Conservation (phyloP, 2,329 filamentous ascomycete species). For the Purpureocillium lavendulum region DNA sequence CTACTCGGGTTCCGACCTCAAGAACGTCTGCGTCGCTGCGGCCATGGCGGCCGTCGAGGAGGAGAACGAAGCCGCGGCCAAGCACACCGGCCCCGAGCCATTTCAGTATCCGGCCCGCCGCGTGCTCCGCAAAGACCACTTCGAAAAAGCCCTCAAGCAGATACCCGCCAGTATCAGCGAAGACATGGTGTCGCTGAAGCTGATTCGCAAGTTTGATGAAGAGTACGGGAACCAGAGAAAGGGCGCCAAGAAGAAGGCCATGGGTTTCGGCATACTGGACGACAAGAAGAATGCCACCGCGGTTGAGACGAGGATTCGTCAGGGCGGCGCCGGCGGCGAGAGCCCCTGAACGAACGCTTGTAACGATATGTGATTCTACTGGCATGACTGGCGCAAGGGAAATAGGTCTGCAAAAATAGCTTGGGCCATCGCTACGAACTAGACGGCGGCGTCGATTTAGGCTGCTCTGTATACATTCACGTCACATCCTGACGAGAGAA, state of each 20-base stretch:
- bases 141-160: constrained; percentile 76
- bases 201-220: constrained; percentile 92
- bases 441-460: too few relatives aligned
- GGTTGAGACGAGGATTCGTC: constrained; percentile 36
- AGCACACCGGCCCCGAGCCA: constrained; percentile 29
- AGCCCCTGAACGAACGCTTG: too few relatives aligned
- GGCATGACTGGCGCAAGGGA: too few relatives aligned
- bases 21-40: constrained; percentile 73
- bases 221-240: constrained; percentile 79
- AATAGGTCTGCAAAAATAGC: too few relatives aligned
- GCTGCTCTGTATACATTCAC: too few relatives aligned
- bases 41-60: constrained; percentile 73
- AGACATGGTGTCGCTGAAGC: constrained; percentile 79
- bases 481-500: too few relatives aligned
- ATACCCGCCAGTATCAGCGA: constrained; percentile 90
- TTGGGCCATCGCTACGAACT: too few relatives aligned
- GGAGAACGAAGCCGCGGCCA: constrained; percentile 42
- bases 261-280: constrained; percentile 49
- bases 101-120: constrained; percentile 54
- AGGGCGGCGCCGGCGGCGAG: not conserved
- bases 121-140: constrained; percentile 58
- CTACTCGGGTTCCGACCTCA: constrained; percentile 77
- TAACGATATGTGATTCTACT: too few relatives aligned
- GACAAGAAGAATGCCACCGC: constrained; percentile 26
- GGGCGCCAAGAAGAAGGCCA: constrained; percentile 45